phyloP scores from a whole-genome alignment of 495 filamentous ascomycete genomes.

The Aspergillus ostianus region DNA sequence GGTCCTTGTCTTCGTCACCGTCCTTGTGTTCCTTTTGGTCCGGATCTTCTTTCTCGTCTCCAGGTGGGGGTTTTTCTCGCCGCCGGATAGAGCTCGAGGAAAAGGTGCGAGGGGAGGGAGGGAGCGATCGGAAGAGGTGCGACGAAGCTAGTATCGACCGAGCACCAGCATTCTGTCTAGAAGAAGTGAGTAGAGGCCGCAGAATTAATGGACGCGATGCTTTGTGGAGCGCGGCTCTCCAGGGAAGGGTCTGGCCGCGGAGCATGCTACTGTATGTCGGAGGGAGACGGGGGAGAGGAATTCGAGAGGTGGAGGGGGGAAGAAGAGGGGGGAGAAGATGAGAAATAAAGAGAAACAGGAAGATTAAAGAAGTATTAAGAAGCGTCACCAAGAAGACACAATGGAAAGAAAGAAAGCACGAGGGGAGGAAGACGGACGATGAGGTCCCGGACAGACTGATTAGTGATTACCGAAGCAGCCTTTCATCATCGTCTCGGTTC shows the following conservation, averaged over 20 bases:
- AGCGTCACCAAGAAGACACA: slow-evolving; percentile 5
- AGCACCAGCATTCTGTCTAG: slow-evolving; percentile 41
- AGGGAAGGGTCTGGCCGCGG: slow-evolving; percentile 54
- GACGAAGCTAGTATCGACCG: slow-evolving; percentile 31
- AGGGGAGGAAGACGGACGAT: slow-evolving; percentile 18
- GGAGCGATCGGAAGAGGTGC: slow-evolving; percentile 29
- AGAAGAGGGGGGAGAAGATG: slow-evolving; percentile 7
- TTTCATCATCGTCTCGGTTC: slow-evolving; percentile 33
- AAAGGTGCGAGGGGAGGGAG: slow-evolving; percentile 38
- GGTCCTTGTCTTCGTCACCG: slow-evolving; percentile 33
- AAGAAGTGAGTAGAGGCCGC: slow-evolving; percentile 30
- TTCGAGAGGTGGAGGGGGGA: slow-evolving; percentile 4
- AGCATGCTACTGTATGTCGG: slow-evolving; percentile 44
- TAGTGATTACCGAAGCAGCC: slow-evolving; percentile 37
- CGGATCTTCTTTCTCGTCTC: slow-evolving; percentile 37
- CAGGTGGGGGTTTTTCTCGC: slow-evolving; percentile 44
- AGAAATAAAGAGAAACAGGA: slow-evolving; percentile 4
- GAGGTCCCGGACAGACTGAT: slow-evolving; percentile 15
- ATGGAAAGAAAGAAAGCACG: slow-evolving; percentile 1
- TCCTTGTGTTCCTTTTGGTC: slow-evolving; percentile 35
- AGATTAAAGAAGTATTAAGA: slow-evolving; percentile 7
- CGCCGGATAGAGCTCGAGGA: slow-evolving; percentile 40
- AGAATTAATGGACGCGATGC: slow-evolving; percentile 39
- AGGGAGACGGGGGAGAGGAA: not conserved
- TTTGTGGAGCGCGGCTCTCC: slow-evolving; percentile 54